Evolutionary conservation across 1,284 basidiomycete species (phyloP).

Genomic region (Lignosus rhinocerotis): DNA sequence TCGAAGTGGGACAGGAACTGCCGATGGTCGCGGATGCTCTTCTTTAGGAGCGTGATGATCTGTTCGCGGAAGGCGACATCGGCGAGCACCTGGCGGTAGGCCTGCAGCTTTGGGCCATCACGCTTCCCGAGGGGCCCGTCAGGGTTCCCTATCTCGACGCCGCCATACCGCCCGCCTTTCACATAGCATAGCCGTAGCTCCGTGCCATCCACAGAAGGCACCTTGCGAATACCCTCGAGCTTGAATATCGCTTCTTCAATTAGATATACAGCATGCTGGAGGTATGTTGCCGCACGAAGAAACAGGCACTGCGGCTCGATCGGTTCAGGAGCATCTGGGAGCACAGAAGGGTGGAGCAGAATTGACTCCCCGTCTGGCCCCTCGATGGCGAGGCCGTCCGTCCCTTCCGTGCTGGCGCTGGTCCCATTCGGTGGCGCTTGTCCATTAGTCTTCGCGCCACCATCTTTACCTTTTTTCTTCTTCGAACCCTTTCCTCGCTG

Average conservation of each 20-base stretch:
- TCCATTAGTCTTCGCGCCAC: conserved; percentile 50
- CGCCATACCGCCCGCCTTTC: conserved; percentile 69
- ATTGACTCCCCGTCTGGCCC: conserved; percentile 52
- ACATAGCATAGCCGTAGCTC: conserved; percentile 75
- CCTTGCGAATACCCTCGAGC: conserved; percentile 66
- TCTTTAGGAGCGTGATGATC: conserved; percentile 58
- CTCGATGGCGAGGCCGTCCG: conserved; percentile 42
- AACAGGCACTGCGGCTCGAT: conserved; percentile 83
- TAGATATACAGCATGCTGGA: conserved; percentile 71
- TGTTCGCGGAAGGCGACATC: conserved; percentile 57
- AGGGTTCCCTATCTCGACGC: conserved; percentile 73
- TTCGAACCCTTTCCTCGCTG: conserved; percentile 52
- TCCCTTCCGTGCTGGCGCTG: conserved; percentile 39
- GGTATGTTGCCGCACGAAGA: conserved; percentile 73
- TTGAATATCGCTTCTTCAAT: conserved; percentile 69
- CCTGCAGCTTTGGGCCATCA: conserved; percentile 57
- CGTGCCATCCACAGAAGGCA: conserved; percentile 56
- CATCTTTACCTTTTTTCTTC: conserved; percentile 44
- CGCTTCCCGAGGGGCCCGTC: conserved; percentile 68
- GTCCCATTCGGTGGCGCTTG: conserved; percentile 67
- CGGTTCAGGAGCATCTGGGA: conserved; percentile 74
- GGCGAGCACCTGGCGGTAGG: conserved; percentile 59
- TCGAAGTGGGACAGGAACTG: conserved; percentile 80
- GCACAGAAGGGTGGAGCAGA: conserved; percentile 63
- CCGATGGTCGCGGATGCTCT: conserved; percentile 77